Base-by-base conservation (phyloP, 2,329 filamentous ascomycete genomes). In the Fusarium tuaranense region DNA sequence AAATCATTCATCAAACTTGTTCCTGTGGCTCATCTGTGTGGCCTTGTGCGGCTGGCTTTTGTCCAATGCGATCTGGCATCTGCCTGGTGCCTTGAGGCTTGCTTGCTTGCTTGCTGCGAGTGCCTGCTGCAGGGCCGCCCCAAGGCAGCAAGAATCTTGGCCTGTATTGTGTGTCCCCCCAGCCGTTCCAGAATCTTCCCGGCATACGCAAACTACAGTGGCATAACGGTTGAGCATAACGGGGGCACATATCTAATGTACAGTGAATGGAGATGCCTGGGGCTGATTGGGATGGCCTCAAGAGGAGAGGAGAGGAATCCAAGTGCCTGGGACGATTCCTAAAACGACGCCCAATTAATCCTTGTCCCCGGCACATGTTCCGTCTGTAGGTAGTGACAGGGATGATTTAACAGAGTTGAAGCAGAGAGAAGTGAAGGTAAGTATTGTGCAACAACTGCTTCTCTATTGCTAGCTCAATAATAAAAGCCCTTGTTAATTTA, bases 41-140 rank as follows among this genome's bases (percentile, higher is more conserved):
- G 32, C 32, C 32, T 34, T 46, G 20, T 46, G 41, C 41, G 20
- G 41, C 41, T 46, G n/a, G 32, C 9, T 13, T n/a, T 51, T 30
- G 46, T 63, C 60, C 60, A 64, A 41, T 44, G 62, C 48, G 48
- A 60, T 65, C 53, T 65, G 53, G 53, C 53, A 60, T 64, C 62
- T 64, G 62, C 48, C 62, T 64, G 22, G 32, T 46, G 27, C 48
- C 18, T 13, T 20, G 25, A 22, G 22, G 61, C 30, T 32, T 32
- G 30, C 30, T 30, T 30, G 38, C 18, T 41, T 41, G 38, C 18
- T 41, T 41, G 41, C 20, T 39, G 38, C 38, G 38, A 39, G 12
- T 41, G 39, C n/a, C 4, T 39, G 71, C 62, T 62, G 70, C 72
- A 75, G 73, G 73, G 59, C 72, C 65, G 59, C 72, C 65, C 65